Evolutionary conservation across 306 rosid genomes (phyloP), one percentile per base, ranked within the genome.

Genomic region (Acacia confusa): DNA sequence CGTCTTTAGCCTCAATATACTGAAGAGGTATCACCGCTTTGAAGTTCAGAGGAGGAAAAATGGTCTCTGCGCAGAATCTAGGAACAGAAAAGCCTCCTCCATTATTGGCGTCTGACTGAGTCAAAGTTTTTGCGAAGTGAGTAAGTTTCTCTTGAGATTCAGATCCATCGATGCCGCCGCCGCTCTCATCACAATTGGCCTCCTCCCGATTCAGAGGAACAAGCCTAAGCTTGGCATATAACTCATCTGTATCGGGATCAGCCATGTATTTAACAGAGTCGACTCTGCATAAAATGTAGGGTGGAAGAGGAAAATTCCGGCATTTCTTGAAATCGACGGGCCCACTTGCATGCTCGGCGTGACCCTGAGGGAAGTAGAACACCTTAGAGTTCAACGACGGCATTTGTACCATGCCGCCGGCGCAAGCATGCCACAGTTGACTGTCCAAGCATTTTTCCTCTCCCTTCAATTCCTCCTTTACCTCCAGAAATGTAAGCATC

Each of bases 41-140:
- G 66, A 89, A 96, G 74, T 96, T 97, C 86, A 96, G 84, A 11
- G 92, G 88, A 11, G 99, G 99, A 53, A 96, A 96, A 63, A 96
- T 93, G 0, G 98, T 93, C 79, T 96, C 99, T 0, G 99, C 99
- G 41, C 98, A 93, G 41, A 90, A 93, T 76, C 98, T 86, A 0
- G 99, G 99, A 82, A 96, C 97, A 19, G 98, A 93, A 81, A 96
- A 96, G 0, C 98, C 98, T 2, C 98, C 98, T 8, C 99, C 99
- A 78, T 95, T 95, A 85, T 95, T 96, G 0, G 99, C 99, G 78
- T 96, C 99, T 0, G 99, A 96, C 44, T 96, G 99, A 0, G 99
- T 96, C 87, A 96, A 70, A 2, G 97, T 92, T 84, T 96, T 96
- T 0, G 98, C 97, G 74, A 96, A 96, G 4, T 97, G 92, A 32